Conservation (phyloP, 495 filamentous ascomycete genomes). For the Penicillium psychrofluorescens region DNA sequence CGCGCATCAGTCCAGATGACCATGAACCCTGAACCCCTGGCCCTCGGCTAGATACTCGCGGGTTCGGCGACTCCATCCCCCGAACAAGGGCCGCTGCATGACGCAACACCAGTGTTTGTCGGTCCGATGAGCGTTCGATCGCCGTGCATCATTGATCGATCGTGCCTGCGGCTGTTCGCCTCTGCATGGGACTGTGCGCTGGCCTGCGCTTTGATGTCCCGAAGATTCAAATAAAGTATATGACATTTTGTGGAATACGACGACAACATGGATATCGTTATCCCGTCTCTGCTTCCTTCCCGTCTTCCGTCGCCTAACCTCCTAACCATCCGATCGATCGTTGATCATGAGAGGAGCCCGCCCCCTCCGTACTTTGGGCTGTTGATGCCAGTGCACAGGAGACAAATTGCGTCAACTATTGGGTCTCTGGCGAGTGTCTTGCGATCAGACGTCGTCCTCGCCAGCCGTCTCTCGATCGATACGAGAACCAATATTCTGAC, state of each 20-base stretch:
- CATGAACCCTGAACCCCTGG: neutral
- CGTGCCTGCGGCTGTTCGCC: conserved; percentile 5
- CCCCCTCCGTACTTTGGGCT: neutral
- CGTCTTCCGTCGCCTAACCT: neutral
- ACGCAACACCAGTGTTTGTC: conserved; percentile 4
- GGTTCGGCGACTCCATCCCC: neutral
- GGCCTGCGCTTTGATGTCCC: conserved; percentile 9
- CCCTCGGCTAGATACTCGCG: neutral
- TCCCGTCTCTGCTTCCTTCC: too few species aligned
- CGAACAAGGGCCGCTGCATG: neutral
- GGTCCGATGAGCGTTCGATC: conserved; percentile 16
- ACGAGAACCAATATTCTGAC: neutral
- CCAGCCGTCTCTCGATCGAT: conserved; percentile 1
- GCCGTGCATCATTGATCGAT: conserved; percentile 16
- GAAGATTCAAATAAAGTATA: conserved; percentile 20
- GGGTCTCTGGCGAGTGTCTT: neutral
- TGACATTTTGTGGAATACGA: too few species aligned
- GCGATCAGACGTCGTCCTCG: neutral
- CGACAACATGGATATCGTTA: too few species aligned
- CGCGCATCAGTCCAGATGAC: too few species aligned
- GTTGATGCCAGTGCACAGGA: conserved; percentile 5
- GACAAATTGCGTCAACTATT: conserved; percentile 1
- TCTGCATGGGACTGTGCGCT: conserved; percentile 4
- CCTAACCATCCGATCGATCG: neutral
- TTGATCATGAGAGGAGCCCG: neutral